Base-by-base conservation (phyloP, 2,329 filamentous ascomycete genomes). In the Nemania sp. region DNA sequence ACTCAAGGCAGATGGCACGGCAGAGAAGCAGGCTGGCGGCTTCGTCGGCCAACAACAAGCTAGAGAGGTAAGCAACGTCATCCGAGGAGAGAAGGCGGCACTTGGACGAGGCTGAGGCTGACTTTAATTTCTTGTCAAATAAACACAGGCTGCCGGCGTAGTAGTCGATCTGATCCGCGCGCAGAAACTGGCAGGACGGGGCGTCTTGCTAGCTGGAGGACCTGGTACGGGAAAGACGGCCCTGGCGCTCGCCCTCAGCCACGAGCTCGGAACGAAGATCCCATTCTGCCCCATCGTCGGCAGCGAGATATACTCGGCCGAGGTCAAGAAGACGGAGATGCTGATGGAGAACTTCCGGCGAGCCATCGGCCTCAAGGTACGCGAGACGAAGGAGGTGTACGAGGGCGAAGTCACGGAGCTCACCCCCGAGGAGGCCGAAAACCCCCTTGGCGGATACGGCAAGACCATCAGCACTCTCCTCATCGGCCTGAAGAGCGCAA, bases 261-360 rank as follows among this genome's bases (percentile, higher is more conserved):
- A 98, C 79, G 95, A 99, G 77, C 83, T 99, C 67, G 95, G 95
- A 69, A 97, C 93, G 51, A 98, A 97, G 81, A 96, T 99, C 59
- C 95, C 95, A 6, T 99, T 99, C 76, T 97, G 95, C 77, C 93
- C 94, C 40, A 98, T 99, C 74, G 95, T 97, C 54, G 95, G 93
- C 70, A 97, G 93, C 81, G 95, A 99, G 78, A 90, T 99, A 71
- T 99, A 97, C 80, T 97, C 92, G 69, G 90, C 94, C 47, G 95
- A 99, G 78, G 93, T 99, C 66, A 99, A 99, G 87, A 99, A 99
- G 87, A 99, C 95, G 51, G 95, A 99, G 78, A 90, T 96, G 68
- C 81, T 99, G 74, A 98, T 98, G 95, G 95, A 99, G 83, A 98
- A 98, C 81, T 99, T 99, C 78, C 87, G 95, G 75, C 85, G 95